Evolutionary conservation across 1,139 yeast genomes (phyloP).

Genomic region (Suhomyces anneliseae): DNA sequence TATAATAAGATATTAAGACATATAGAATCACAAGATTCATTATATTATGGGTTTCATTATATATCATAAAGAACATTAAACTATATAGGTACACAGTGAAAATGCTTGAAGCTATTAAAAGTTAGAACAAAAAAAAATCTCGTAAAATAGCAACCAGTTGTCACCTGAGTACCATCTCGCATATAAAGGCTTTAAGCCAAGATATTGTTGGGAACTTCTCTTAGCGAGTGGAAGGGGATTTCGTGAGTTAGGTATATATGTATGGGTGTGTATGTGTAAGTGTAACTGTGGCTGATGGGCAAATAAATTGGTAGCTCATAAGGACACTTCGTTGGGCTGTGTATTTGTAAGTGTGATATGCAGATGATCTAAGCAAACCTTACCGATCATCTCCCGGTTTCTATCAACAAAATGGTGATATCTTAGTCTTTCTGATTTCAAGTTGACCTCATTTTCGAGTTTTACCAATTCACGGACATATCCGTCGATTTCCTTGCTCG

Average conservation of each 20-base stretch:
- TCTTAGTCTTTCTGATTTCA: constrained; percentile 2
- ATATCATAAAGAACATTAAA: no score
- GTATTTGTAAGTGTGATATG: neutral
- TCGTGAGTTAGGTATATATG: neutral
- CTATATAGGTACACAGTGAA: no score
- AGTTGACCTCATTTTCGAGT: constrained; percentile 14
- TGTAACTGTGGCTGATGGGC: no score
- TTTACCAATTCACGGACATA: neutral
- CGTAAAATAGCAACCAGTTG: neutral
- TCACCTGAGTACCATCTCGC: neutral
- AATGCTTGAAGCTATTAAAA: no score
- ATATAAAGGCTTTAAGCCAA: neutral
- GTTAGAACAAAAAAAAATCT: neutral
- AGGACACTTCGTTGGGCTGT: neutral
- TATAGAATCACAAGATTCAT: no score
- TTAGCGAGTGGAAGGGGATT: neutral
- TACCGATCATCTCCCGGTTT: constrained; percentile 2
- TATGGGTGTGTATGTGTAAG: neutral
- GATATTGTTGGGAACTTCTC: neutral
- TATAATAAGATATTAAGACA: no score
- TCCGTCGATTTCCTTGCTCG: constrained; percentile 3
- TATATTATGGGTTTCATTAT: no score
- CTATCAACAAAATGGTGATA: neutral
- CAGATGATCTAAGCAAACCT: constrained; percentile 1
- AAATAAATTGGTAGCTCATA: no score